Evolutionary conservation across 208 protist species (phyloP).

Genomic region (Leishmania martiniquensis): DNA sequence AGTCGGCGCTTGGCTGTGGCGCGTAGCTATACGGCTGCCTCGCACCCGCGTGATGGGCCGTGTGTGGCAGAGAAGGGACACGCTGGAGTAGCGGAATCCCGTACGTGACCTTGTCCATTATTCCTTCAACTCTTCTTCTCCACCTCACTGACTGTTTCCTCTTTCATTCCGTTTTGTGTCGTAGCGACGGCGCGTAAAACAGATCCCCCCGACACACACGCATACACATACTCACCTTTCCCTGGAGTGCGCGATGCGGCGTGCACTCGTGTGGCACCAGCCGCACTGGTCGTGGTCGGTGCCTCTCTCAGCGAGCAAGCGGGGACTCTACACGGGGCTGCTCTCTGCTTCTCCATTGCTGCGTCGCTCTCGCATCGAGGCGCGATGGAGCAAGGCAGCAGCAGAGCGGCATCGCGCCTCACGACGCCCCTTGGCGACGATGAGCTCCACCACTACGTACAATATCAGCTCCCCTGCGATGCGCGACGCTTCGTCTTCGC

Average conservation of each 20-base stretch:
- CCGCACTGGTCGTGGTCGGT: background rate
- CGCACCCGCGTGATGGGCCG: background rate
- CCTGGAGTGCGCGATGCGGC: background rate
- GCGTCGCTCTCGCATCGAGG: constrained; percentile 11
- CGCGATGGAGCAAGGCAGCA: constrained; percentile 15
- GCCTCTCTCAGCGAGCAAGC: background rate
- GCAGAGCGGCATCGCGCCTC: constrained; percentile 7
- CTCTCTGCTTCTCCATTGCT: background rate
- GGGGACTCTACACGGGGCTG: background rate
- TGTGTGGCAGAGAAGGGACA: background rate
- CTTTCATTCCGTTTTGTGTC: background rate
- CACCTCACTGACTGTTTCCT: background rate
- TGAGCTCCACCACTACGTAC: constrained; percentile 20
- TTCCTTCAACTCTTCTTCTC: background rate
- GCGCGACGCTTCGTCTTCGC: background rate
- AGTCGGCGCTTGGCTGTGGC: background rate
- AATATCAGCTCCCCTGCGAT: constrained; percentile 23
- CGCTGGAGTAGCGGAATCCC: background rate
- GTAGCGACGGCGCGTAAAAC: background rate
- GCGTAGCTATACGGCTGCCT: background rate
- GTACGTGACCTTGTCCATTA: background rate
- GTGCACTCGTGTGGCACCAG: background rate
- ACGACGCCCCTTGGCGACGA: background rate
- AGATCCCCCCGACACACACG: background rate
- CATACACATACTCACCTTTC: background rate